Evolutionary conservation across 306 rosid genomes (phyloP).

Genomic region (Benincasa hispida): DNA sequence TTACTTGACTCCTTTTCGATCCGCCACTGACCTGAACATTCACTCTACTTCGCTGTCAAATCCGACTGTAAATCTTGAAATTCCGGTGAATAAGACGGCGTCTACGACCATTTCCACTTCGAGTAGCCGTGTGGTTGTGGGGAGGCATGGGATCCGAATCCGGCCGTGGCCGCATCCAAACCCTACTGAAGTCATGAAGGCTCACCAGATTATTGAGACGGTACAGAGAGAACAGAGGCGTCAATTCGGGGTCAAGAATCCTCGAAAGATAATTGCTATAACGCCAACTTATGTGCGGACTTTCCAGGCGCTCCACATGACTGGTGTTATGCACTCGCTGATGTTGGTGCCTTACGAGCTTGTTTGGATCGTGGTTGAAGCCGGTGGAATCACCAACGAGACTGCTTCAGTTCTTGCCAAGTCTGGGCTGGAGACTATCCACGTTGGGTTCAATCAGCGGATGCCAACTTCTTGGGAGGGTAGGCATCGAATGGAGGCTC

Average conservation of each 20-base stretch:
- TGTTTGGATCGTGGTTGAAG: constrained; percentile 94
- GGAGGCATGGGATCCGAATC: constrained; percentile 98
- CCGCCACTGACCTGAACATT: constrained; percentile 27
- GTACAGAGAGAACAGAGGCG: constrained; percentile 87
- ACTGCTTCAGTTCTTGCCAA: constrained; percentile 62
- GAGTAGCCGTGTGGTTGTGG: constrained; percentile 77
- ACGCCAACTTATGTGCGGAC: constrained; percentile 89
- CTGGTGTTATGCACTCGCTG: constrained; percentile 86
- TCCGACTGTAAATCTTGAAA: constrained; percentile 15
- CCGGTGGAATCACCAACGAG: constrained; percentile 78
- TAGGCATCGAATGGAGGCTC: constrained; percentile 68
- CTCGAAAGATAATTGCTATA: constrained; percentile 54
- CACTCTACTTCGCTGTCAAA: constrained; percentile 13
- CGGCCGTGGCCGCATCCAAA: constrained; percentile 99
- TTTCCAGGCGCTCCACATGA: constrained; percentile 84
- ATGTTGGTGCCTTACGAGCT: constrained; percentile 80
- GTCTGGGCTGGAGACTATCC: constrained; percentile 61
- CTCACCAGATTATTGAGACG: constrained; percentile 76
- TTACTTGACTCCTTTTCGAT: constrained; percentile 59
- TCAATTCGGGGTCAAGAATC: constrained; percentile 74
- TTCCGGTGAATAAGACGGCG: constrained; percentile 33
- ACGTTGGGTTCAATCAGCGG: constrained; percentile 44
- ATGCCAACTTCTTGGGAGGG: constrained; percentile 83
- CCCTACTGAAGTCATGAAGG: constrained; percentile 89
- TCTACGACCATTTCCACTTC: constrained; percentile 10